A percentile compares a stretch with the other conserved stretches of the same genome.
Conservation (phyloP, 2,329 filamentous ascomycete species). For the Aspergillus udagawae region DNA sequence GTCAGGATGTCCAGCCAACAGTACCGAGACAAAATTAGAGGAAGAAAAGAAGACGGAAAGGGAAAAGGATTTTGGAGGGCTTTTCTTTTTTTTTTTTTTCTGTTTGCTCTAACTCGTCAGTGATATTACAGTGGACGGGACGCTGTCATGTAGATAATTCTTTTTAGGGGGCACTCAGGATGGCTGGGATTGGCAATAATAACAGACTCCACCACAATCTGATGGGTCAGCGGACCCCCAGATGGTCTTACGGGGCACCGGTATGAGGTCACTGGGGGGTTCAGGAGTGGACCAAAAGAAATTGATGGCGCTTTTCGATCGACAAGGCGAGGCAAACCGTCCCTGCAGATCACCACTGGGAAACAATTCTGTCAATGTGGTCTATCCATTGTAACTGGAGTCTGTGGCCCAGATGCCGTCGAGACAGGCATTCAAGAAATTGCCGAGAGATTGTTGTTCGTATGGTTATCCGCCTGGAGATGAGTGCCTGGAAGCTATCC, state of each 20-base stretch:
- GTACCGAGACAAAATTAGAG: neutral
- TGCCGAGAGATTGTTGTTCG: neutral
- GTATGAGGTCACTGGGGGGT: conserved; percentile 17
- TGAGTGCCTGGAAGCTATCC: neutral
- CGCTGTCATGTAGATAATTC: neutral
- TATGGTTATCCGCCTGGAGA: neutral
- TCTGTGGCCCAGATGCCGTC: neutral
- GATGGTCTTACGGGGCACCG: conserved; percentile 8
- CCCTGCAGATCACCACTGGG: conserved; percentile 11
- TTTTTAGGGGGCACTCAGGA: neutral
- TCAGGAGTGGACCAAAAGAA: conserved; percentile 5
- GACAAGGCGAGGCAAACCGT: conserved; percentile 2
- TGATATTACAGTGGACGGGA: neutral
- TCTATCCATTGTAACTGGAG: neutral
- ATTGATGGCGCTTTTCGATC: conserved; percentile 7
- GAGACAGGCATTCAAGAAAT: neutral
- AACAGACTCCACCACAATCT: conserved; percentile 9
- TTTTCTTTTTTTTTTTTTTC: neutral
- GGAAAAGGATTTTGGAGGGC: neutral
- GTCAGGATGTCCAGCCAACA: neutral
- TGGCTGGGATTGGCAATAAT: conserved; percentile 9
- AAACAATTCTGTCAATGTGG: neutral
- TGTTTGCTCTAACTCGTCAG: neutral
- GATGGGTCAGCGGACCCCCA: conserved; percentile 8
- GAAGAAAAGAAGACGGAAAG: neutral